Evolutionary conservation across 2,329 filamentous ascomycete species (phyloP).

Genomic region (Epichloe scottii): DNA sequence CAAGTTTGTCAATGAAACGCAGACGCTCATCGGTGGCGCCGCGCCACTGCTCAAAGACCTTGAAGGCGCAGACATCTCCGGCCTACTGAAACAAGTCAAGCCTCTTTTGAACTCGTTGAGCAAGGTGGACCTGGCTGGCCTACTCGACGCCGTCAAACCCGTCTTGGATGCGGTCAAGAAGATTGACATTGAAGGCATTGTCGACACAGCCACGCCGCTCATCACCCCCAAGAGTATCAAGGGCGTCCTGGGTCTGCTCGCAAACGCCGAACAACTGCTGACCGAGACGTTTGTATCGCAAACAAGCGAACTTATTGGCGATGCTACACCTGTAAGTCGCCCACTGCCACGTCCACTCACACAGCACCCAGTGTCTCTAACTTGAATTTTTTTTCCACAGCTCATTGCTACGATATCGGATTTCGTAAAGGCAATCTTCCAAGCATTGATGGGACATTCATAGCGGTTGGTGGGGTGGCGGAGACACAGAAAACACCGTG

Average conservation of each 20-base stretch:
- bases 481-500: too few species aligned
- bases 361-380: neutral
- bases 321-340: slow-evolving; percentile 27
- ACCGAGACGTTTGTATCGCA: slow-evolving; percentile 27
- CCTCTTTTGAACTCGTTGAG: slow-evolving; percentile 24
- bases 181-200: slow-evolving; percentile 24
- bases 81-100: slow-evolving; percentile 21
- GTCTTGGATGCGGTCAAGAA: slow-evolving; percentile 24
- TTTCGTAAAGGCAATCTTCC: slow-evolving; percentile 19
- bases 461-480: neutral
- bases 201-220: slow-evolving; percentile 26
- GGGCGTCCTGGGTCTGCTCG: slow-evolving; percentile 22
- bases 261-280: slow-evolving; percentile 26
- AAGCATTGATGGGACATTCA: slow-evolving; percentile 14
- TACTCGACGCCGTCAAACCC: slow-evolving; percentile 23
- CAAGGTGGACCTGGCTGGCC: slow-evolving; percentile 21
- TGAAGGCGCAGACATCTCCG: slow-evolving; percentile 23
- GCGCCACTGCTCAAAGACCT: slow-evolving; percentile 24
- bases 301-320: slow-evolving; percentile 29
- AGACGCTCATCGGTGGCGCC: slow-evolving; percentile 24
- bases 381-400: slow-evolving; percentile 6
- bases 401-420: slow-evolving; percentile 21
- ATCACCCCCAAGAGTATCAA: slow-evolving; percentile 26
- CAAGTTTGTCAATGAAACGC: slow-evolving; percentile 29
- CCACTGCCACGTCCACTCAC: neutral